Percentiles rank a stretch among this genome's conserved stretches.
Conservation (phyloP, 768 basidiomycete genomes). For the Lanmaoa rubissima region DNA sequence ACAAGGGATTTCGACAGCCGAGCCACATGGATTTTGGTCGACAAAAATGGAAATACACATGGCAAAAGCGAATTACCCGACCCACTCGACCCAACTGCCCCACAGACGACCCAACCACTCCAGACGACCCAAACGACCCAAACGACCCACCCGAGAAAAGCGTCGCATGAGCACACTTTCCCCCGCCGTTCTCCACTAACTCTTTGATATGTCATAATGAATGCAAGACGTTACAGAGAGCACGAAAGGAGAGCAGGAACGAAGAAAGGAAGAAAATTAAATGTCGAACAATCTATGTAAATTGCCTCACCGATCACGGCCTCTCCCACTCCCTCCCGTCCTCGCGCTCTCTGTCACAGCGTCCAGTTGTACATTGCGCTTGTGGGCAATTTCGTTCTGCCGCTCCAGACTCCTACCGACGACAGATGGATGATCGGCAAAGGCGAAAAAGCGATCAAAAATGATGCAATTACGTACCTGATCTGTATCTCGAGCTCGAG, state of each 20-base stretch:
- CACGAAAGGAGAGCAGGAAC: constrained; percentile 4
- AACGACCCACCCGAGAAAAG: too few species aligned
- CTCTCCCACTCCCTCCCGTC: constrained; percentile 2
- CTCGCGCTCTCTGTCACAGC: constrained; percentile 32
- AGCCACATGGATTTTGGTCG: too few species aligned
- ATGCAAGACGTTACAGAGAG: constrained; percentile 10
- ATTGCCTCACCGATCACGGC: constrained; percentile 21
- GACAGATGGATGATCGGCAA: neutral
- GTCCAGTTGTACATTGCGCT: constrained; percentile 48
- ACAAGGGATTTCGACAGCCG: too few species aligned
- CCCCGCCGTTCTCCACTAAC: too few species aligned
- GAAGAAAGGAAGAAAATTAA: neutral
- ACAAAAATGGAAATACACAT: too few species aligned
- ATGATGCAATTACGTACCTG: constrained; percentile 56
- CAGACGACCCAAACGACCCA: too few species aligned
- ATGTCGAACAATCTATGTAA: neutral
- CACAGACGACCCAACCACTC: too few species aligned
- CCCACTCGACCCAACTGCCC: too few species aligned
- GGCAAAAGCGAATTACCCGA: too few species aligned
- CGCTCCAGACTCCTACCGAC: constrained; percentile 62
- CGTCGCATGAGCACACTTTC: too few species aligned
- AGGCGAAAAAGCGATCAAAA: neutral
- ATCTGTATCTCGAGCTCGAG: constrained; percentile 67
- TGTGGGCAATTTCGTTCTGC: constrained; percentile 77
- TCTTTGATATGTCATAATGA: constrained; percentile 14